Conservation (phyloP, 164 flowering plant species). For the Nelumbo lutea region DNA sequence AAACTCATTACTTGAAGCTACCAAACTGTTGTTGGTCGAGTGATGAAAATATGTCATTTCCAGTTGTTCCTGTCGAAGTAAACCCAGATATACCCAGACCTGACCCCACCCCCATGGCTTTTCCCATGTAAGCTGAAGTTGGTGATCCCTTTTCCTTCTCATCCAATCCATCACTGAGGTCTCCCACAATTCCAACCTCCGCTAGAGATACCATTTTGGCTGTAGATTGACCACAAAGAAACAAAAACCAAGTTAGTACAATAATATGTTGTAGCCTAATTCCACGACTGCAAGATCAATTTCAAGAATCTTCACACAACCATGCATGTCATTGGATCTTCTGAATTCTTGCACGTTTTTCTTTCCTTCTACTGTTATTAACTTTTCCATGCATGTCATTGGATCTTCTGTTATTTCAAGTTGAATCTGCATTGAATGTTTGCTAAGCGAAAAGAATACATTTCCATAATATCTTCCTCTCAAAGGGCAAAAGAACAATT, state of each 20-base stretch:
- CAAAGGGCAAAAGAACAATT: too few relatives aligned
- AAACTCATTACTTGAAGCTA: constrained; percentile 46
- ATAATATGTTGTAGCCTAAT: neutral
- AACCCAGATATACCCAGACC: constrained; percentile 59
- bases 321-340: too few relatives aligned
- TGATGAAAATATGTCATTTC: constrained; percentile 59
- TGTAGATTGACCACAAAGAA: constrained; percentile 30
- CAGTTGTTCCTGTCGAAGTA: constrained; percentile 26
- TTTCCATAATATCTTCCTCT: too few relatives aligned
- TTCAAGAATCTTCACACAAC: neutral
- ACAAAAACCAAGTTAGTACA: neutral
- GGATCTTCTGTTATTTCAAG: neutral
- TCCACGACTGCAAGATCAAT: neutral
- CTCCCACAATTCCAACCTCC: constrained; percentile 88
- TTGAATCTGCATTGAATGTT: neutral
- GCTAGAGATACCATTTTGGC: constrained; percentile 81
- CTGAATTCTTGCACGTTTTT: neutral
- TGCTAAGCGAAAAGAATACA: too few relatives aligned
- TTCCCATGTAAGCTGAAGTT: constrained; percentile 61
- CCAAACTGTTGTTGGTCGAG: constrained; percentile 50
- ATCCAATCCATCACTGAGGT: constrained; percentile 51
- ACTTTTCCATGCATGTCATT: neutral
- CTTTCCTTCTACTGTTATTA: neutral
- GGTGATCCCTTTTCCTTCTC: constrained; percentile 60
- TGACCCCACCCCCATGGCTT: constrained; percentile 75